Base-by-base conservation (phyloP, 306 rosid genomes). In the Rosa persica region DNA sequence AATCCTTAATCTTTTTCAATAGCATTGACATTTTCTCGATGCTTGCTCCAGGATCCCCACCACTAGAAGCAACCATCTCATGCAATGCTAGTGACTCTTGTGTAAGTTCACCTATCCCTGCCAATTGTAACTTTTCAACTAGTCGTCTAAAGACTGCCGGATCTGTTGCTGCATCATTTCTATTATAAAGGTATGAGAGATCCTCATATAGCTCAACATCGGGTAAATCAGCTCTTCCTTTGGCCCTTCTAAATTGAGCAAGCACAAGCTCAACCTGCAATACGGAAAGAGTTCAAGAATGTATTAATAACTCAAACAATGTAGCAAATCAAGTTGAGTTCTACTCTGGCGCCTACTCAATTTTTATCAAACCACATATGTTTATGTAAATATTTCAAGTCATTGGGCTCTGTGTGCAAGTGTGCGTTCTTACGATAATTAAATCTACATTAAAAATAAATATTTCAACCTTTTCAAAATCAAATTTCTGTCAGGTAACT, bases 241-340 rank as follows among this genome's bases (percentile, higher is more conserved):
- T 93, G 81, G 99, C 99, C 86, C 97, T 87, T 91, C 86, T 88
- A 78, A 96, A 96, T 79, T 96, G 99, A 69, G 96, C 81, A 79
- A 93, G 96, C 85, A 96, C 98, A 65, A 96, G 93, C 79, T 96
- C 99, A 78, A 93, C 94, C 99, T 96, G 86, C 75, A 86, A 44
- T 49, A 84, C 42, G 70, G 19, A 75, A 54, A 81, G 47, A 75
- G 67, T 76, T 70, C 27, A 64, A 70, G 74, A 70, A 51, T 27
- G 75, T 74, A 84, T 70, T 16, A 3, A 30, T 1, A 42, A 70
- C 34, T 40, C 20, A 20, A 12, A 71, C 51, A 57, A 34, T 17
- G 62, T 67, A 17, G 64, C 12, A 72, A 69, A 42, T 4, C 23
- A 20, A 58, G 11, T 68, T 75, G 49, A 44, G 71, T 27, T 34